Percentiles rank a stretch among this genome's conserved stretches.
These are phyloP conservation scores for cucumber (Cucumis sativus) DNA, from an alignment of 306 rosid genomes.

Conservation along the genomic window Cucumber_9930_V3 NC_026656.2:1490001-1490500, in stretches of 20 bases:
- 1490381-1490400: not conserved
- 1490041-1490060: not conserved
- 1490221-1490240: not conserved
- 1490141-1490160: not conserved
- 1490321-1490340: not conserved
- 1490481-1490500: not conserved
- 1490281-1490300: not conserved
- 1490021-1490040: slow-evolving; percentile 8
- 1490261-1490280: slow-evolving; percentile 7
- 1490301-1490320: not conserved
- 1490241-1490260: not conserved
- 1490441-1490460: slow-evolving; percentile 14
- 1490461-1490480: not conserved
- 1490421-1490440: not conserved
- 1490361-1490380: not conserved
- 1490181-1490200: not conserved
- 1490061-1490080: not conserved
- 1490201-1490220: not conserved
- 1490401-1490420: not conserved
- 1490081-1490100: not conserved
- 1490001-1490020: not conserved
- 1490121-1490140: not conserved
- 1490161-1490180: slow-evolving; percentile 6
- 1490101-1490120: not conserved
- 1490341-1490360: slow-evolving; percentile 6